These are phyloP conservation scores for Calocybe gambosa DNA, from an alignment of 1,284 basidiomycete genomes.

Conservation along the genomic window DNA sequence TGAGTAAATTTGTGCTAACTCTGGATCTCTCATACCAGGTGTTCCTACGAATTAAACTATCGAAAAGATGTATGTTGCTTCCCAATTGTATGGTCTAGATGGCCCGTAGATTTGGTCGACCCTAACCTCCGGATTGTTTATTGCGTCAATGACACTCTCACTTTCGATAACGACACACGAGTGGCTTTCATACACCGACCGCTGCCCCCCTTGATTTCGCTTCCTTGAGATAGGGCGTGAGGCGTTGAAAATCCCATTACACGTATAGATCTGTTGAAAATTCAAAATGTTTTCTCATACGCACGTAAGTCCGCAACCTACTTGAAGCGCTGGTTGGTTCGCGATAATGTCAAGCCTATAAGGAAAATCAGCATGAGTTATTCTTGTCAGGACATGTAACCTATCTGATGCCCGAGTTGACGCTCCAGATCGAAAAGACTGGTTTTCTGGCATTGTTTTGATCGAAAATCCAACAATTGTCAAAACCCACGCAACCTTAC, in stretches of 20 bases:
- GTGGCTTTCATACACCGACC: conserved; percentile 30
- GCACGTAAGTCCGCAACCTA: conserved; percentile 10
- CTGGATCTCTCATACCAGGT: neutral
- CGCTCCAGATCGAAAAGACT: conserved; percentile 37
- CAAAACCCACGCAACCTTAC: conserved; percentile 37
- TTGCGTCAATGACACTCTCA: conserved; percentile 42
- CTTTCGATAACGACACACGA: conserved; percentile 45
- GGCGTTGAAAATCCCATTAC: conserved; percentile 38
- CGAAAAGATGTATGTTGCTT: conserved; percentile 37
- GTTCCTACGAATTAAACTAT: conserved; percentile 1
- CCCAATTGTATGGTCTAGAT: conserved; percentile 33
- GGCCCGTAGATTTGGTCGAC: conserved; percentile 42
- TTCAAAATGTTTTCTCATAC: neutral
- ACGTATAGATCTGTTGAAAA: conserved; percentile 33
- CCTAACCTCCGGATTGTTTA: conserved; percentile 41
- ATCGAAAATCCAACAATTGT: conserved; percentile 44
- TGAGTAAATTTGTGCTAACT: neutral
- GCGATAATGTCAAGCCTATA: conserved; percentile 37
- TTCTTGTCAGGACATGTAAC: neutral
- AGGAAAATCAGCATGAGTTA: neutral
- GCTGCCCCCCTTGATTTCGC: conserved; percentile 35
- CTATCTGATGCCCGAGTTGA: conserved; percentile 40
- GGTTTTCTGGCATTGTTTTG: conserved; percentile 23
- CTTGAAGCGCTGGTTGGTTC: conserved; percentile 39
- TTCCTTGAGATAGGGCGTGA: conserved; percentile 37